Evolutionary conservation across 2,329 filamentous ascomycete genomes (phyloP), one percentile per base, ranked within the genome.

Genomic region (Claviceps pazoutovae): DNA sequence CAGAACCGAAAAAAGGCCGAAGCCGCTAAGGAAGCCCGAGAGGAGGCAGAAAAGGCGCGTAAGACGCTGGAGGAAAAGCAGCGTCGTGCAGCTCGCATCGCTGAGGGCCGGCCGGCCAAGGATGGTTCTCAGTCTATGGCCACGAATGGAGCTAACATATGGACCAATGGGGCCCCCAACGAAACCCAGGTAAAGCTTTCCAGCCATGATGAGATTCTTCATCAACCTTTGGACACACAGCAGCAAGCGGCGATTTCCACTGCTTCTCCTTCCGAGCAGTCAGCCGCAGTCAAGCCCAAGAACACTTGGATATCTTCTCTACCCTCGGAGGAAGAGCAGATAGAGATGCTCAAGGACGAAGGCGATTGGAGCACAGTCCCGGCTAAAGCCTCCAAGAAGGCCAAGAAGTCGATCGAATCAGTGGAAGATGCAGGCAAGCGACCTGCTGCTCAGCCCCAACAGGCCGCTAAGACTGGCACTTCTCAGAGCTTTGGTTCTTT

Each of bases 1-100:
- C 90, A 96, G 73, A 93, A 95, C 72, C 80, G 84, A 59, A 82
- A 85, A 73, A 96, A 95, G 80, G 82, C 79, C 39, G 89, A 95
- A 69, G 84, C 82, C 53, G 82, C 82, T 61, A 93, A 88, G 74
- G 73, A 75, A 34, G 75, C 79, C 53, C 82, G 86, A 34, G 84
- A 90, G 63, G 84, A 86, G 60, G 80, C 84, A 1, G 90, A 96
- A 71, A 79, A 82, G 63, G 76, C 86, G 62, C 84, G 90, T 62
- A 86, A 88, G 71, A 72, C 73, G 39, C 74, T 86, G 55, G 74
- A 87, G 61, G 89, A 96, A 72, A 83, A 85, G 65, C 90, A 95
- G 72, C 81, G 88, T 57, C 85, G 89, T 56, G 76, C 78, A 54
- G 89, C 89, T 52, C 82, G 91, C 58, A 79, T 89, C 64, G 80